A percentile compares a stretch with the other conserved stretches of the same genome.
These are phyloP conservation scores for Candida multigemmis DNA, from an alignment of 805 yeast species.

Conservation along the genomic window DNA sequence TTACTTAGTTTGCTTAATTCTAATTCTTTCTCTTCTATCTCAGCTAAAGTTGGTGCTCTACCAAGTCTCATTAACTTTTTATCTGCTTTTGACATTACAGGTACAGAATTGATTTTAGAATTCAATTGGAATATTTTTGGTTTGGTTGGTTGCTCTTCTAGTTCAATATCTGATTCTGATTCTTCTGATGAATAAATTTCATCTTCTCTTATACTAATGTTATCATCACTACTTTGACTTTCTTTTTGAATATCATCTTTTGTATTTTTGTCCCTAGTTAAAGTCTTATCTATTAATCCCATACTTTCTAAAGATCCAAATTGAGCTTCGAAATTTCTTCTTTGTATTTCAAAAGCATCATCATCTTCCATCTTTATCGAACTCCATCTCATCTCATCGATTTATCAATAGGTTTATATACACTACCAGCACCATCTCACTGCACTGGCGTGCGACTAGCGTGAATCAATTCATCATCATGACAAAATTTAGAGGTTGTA, in stretches of 20 bases:
- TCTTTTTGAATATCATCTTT: constrained; percentile 7
- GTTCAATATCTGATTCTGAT: constrained; percentile 6
- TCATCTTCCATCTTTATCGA: too few species aligned
- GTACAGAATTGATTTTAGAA: constrained; percentile 20
- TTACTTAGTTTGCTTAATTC: constrained; percentile 17
- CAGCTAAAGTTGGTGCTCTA: constrained; percentile 42
- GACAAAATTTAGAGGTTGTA: constrained; percentile 91
- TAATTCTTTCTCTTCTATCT: constrained; percentile 16
- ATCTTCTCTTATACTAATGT: constrained; percentile 7
- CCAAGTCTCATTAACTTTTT: constrained; percentile 50
- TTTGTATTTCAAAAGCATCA: constrained; percentile 40
- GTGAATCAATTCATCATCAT: constrained; percentile 36
- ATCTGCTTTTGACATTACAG: constrained; percentile 35
- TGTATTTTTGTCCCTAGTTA: constrained; percentile 2
- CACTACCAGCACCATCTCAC: too few species aligned
- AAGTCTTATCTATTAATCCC: constrained; percentile 22
- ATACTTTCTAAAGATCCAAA: constrained; percentile 49
- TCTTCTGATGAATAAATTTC: constrained; percentile 1
- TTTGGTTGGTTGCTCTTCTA: constrained; percentile 6
- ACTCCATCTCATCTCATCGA: too few species aligned
- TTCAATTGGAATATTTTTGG: constrained; percentile 44
- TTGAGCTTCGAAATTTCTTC: constrained; percentile 54
- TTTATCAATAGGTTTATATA: too few species aligned
- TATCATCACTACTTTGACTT: constrained; percentile 8
- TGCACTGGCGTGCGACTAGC: too few species aligned